These are phyloP conservation scores for Diplodia corticola DNA, from an alignment of 2,329 filamentous ascomycete genomes.

Conservation along the genomic window DNA sequence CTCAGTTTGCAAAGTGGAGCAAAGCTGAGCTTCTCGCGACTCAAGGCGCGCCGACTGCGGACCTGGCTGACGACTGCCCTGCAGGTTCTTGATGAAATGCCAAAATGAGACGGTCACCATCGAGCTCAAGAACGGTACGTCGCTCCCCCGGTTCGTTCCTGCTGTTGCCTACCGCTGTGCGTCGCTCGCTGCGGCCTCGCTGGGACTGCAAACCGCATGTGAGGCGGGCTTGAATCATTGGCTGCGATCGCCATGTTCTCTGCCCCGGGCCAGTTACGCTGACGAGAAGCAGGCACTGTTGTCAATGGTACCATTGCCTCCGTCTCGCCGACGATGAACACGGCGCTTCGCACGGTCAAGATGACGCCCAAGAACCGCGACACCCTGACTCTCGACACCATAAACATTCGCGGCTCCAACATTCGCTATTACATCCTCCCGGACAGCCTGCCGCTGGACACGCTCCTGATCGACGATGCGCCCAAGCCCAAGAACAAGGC, in stretches of 20 bases:
- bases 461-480: conserved; percentile 90
- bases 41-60: conserved; percentile 29
- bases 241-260: neutral
- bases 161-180: neutral
- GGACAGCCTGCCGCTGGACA: conserved; percentile 92
- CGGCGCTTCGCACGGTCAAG: conserved; percentile 89
- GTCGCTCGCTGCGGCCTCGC: neutral
- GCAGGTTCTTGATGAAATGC: conserved; percentile 98
- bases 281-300: conserved; percentile 72
- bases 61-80: conserved; percentile 28
- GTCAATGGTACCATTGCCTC: conserved; percentile 95
- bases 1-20: conserved; percentile 32
- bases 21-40: conserved; percentile 48
- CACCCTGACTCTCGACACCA: conserved; percentile 84
- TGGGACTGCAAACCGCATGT: neutral
- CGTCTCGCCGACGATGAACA: conserved; percentile 98
- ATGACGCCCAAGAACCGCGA: conserved; percentile 91
- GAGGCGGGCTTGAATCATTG: neutral
- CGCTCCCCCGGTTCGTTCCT: neutral
- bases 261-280: neutral
- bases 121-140: conserved; percentile 92
- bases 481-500: conserved; percentile 99
- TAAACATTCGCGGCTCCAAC: conserved; percentile 94
- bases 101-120: conserved; percentile 98
- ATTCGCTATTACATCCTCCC: conserved; percentile 97